phyloP scores from a whole-genome alignment of 306 rosid species.

The Malus orientalis region DNA sequence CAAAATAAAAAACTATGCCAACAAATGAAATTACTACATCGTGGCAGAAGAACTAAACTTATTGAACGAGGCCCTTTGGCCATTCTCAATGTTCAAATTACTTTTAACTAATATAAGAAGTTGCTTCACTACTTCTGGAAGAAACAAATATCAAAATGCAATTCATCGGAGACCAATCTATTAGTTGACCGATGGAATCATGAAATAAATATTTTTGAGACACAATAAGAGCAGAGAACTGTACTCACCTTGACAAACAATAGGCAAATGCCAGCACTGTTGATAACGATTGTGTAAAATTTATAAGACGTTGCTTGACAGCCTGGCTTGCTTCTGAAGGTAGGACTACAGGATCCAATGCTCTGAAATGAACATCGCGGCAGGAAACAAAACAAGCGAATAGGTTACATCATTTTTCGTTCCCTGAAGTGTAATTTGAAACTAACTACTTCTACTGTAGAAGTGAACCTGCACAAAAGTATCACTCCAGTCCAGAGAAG shows the following conservation, averaged over 20 bases:
- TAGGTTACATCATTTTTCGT: background rate
- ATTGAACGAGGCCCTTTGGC: background rate
- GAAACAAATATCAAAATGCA: background rate
- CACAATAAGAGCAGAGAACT: background rate
- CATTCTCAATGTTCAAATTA: background rate
- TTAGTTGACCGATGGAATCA: background rate
- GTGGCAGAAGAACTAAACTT: background rate
- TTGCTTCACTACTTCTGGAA: background rate
- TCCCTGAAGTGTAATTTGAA: background rate
- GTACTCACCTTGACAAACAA: constrained; percentile 72
- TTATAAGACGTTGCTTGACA: constrained; percentile 76
- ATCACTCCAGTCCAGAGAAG: constrained; percentile 82
- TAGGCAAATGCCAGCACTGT: constrained; percentile 87
- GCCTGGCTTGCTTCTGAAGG: constrained; percentile 75
- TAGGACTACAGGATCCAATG: constrained; percentile 73
- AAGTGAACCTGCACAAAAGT: constrained; percentile 74
- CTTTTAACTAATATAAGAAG: background rate
- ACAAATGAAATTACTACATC: background rate
- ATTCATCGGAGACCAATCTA: background rate
- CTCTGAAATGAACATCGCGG: constrained; percentile 48
- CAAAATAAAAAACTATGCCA: background rate
- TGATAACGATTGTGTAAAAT: constrained; percentile 69
- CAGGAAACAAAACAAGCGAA: background rate
- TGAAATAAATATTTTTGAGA: background rate
- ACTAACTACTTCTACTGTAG: constrained; percentile 1